A percentile compares a stretch with the other conserved stretches of the same genome.
phyloP scores from a whole-genome alignment of 2,329 filamentous ascomycete genomes.

The Lecanosticta acicola region DNA sequence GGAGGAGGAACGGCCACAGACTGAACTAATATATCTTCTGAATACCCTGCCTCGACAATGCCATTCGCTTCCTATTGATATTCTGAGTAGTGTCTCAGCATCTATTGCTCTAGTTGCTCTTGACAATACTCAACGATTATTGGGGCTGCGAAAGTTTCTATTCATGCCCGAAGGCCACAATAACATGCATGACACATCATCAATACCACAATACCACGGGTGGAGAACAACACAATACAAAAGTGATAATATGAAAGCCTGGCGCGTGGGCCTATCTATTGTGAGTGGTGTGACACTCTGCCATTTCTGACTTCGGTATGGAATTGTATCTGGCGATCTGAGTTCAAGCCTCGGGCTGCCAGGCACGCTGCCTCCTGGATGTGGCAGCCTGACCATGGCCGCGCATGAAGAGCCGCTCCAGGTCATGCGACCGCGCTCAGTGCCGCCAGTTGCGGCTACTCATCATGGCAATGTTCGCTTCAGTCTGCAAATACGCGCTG shows the following conservation, averaged over 20 bases:
- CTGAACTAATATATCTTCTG: not conserved
- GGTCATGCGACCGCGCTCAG: not conserved
- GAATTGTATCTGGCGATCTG: not conserved
- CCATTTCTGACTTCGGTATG: slow-evolving; percentile 2
- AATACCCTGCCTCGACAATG: not conserved
- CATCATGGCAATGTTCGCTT: not conserved
- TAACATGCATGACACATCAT: not conserved
- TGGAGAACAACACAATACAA: not conserved
- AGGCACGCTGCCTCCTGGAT: not conserved
- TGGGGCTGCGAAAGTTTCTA: not conserved
- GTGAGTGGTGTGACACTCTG: not conserved
- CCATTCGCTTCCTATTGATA: not conserved
- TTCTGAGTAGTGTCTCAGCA: not conserved
- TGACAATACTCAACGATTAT: not conserved
- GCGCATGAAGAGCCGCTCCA: not conserved
- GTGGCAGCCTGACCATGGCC: not conserved
- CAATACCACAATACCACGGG: no score
- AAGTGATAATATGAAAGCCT: not conserved
- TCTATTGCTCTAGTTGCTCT: not conserved
- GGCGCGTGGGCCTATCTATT: no score
- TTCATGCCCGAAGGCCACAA: not conserved
- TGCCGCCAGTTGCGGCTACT: not conserved
- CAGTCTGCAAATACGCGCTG: not conserved
- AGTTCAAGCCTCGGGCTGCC: not conserved
- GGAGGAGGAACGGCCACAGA: not conserved